These are phyloP conservation scores for Paracoccidioides brasiliensis DNA, from an alignment of 2,329 filamentous ascomycete species.

Conservation along the genomic window DNA sequence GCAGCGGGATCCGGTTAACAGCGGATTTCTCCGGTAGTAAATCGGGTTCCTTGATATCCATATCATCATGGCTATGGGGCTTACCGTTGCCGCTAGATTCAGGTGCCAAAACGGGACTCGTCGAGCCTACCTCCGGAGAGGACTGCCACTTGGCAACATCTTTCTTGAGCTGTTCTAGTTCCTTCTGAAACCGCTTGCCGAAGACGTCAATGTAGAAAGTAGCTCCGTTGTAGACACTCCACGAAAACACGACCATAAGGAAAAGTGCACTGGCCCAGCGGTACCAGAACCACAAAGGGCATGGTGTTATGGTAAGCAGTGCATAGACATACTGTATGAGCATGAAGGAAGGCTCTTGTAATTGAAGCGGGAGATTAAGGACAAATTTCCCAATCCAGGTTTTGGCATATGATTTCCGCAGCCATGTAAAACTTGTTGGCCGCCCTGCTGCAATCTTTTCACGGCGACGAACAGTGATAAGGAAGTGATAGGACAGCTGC, in stretches of 20 bases:
- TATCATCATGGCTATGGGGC: conserved; percentile 14
- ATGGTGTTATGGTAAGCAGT: conserved; percentile 83
- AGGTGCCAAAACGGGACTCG: conserved; percentile 20
- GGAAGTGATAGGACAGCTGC: conserved; percentile 85
- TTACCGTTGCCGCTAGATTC: conserved; percentile 12
- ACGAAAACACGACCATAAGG: conserved; percentile 69
- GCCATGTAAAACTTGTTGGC: conserved; percentile 94
- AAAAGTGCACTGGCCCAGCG: conserved; percentile 66
- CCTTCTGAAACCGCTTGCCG: conserved; percentile 90
- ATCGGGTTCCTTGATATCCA: conserved; percentile 3
- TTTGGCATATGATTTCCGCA: conserved; percentile 80
- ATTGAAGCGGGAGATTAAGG: conserved; percentile 54
- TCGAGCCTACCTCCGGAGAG: conserved; percentile 9
- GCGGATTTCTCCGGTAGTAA: conserved; percentile 15
- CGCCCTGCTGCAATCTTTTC: conserved; percentile 93
- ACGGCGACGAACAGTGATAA: conserved; percentile 87
- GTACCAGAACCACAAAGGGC: conserved; percentile 88
- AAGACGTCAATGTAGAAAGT: conserved; percentile 99
- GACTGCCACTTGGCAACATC: conserved; percentile 81
- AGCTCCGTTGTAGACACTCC: conserved; percentile 93
- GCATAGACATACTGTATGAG: conserved; percentile 87
- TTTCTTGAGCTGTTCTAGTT: conserved; percentile 74
- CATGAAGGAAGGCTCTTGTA: conserved; percentile 93
- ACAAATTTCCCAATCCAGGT: conserved; percentile 81
- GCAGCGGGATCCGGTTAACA: conserved; percentile 25